phyloP scores from a whole-genome alignment of 202 grass and related monocot genomes.

The Eragrostis tef region DNA sequence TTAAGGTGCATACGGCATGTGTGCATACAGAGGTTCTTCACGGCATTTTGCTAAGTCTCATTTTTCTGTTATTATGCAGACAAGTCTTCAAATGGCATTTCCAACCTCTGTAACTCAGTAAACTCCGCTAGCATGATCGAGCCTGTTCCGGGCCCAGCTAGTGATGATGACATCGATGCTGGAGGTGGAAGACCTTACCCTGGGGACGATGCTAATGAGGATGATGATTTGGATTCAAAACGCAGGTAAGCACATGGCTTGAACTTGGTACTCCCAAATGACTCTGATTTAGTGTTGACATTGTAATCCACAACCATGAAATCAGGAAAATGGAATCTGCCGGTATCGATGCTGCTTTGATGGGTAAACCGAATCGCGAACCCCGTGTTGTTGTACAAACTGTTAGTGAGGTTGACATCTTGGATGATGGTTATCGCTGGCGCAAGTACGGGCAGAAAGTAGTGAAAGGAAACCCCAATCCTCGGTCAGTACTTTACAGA shows the following conservation, averaged over 20 bases:
- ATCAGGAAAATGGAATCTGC: constrained; percentile 86
- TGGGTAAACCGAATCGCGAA: constrained; percentile 84
- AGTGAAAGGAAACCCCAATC: constrained; percentile 98
- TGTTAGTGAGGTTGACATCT: constrained; percentile 97
- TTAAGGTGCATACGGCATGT: no score
- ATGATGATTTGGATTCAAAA: constrained; percentile 82
- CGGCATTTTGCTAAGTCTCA: neutral
- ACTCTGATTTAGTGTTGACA: constrained; percentile 32
- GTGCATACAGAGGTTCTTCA: neutral
- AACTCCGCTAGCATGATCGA: constrained; percentile 58
- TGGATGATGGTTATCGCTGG: constrained; percentile 99
- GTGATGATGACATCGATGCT: constrained; percentile 73
- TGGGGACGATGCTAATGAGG: constrained; percentile 67
- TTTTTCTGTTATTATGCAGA: constrained; percentile 59
- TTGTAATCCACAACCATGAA: constrained; percentile 42
- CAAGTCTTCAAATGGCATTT: constrained; percentile 58
- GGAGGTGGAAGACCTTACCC: constrained; percentile 71
- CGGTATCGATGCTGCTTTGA: constrained; percentile 69
- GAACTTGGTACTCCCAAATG: neutral
- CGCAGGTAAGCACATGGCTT: constrained; percentile 64
- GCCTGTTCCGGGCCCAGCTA: constrained; percentile 54
- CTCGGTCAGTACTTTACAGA: constrained; percentile 56
- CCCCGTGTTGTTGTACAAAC: constrained; percentile 99
- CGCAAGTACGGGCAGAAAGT: constrained; percentile 99
- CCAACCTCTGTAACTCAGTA: constrained; percentile 53